Evolutionary conservation across 2,329 filamentous ascomycete genomes (phyloP).

Genomic region (Claviceps monticola): DNA sequence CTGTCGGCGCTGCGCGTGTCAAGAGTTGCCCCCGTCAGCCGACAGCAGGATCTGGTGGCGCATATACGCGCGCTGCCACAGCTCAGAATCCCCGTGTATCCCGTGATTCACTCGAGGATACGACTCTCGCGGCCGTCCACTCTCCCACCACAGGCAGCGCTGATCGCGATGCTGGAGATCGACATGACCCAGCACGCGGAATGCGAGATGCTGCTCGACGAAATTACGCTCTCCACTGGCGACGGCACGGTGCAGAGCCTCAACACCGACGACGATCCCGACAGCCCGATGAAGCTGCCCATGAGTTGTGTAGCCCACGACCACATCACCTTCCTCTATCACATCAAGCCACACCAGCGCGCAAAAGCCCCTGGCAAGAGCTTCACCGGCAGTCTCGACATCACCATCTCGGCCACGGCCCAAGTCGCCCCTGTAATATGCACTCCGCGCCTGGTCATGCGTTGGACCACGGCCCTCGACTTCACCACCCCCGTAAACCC

Average conservation of each 20-base stretch:
- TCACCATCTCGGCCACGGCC: constrained; percentile 47
- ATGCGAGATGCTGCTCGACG: constrained; percentile 48
- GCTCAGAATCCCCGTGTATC: constrained; percentile 49
- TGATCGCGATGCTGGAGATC: constrained; percentile 59
- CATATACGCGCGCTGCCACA: constrained; percentile 51
- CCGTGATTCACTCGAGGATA: constrained; percentile 58
- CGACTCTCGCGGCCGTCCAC: constrained; percentile 53
- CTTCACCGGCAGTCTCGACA: constrained; percentile 38
- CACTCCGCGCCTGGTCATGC: constrained; percentile 46
- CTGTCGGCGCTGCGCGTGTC: constrained; percentile 64
- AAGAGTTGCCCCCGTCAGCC: constrained; percentile 54
- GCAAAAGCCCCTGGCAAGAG: constrained; percentile 32
- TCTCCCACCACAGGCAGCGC: constrained; percentile 41
- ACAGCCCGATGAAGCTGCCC: constrained; percentile 33
- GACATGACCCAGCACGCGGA: constrained; percentile 60
- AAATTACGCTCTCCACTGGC: constrained; percentile 41
- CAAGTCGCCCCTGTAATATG: constrained; percentile 42
- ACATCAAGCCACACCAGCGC: constrained; percentile 39
- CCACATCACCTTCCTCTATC: constrained; percentile 63
- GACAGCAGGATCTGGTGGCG: constrained; percentile 44
- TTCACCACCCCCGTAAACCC: constrained; percentile 54
- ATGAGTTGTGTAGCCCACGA: constrained; percentile 56
- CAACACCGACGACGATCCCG: constrained; percentile 23
- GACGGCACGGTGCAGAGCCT: constrained; percentile 47
- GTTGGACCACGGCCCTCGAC: constrained; percentile 56